Conservation (phyloP, 2,329 filamentous ascomycete genomes). For the Aspergillus unguis region DNA sequence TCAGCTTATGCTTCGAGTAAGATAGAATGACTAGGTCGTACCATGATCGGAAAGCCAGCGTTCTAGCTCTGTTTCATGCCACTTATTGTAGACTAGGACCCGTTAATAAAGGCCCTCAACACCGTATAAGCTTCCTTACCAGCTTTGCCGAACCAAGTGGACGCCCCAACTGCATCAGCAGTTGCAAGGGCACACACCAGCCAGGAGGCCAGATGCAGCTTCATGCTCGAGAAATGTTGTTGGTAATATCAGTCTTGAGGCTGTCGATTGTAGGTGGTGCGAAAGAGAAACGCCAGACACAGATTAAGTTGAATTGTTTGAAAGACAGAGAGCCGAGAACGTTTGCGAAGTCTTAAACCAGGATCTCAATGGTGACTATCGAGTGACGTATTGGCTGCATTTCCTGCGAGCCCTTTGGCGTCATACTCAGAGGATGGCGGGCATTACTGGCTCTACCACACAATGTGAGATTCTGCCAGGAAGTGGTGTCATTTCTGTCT, state of each 20-base stretch:
- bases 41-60: slow-evolving; percentile 89
- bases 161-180: slow-evolving; percentile 63
- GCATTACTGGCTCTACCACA: slow-evolving; percentile 5
- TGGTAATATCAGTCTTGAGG: not conserved
- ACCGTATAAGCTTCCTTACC: slow-evolving; percentile 54
- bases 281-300: no score
- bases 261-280: not conserved
- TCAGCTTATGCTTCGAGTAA: not conserved
- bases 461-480: not conserved
- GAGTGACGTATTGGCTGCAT: slow-evolving; percentile 30
- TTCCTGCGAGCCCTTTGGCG: slow-evolving; percentile 15
- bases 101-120: not conserved
- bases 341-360: not conserved
- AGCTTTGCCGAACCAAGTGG: slow-evolving; percentile 81
- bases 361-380: slow-evolving; percentile 25
- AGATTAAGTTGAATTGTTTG: no score
- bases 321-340: not conserved
- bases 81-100: slow-evolving; percentile 85
- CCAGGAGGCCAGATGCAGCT: slow-evolving; percentile 65
- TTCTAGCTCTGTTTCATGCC: slow-evolving; percentile 97
- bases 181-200: slow-evolving; percentile 70
- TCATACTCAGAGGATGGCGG: slow-evolving; percentile 16
- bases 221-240: slow-evolving; percentile 57
- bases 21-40: slow-evolving; percentile 12
- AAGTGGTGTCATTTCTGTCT: slow-evolving; percentile 8